These are phyloP conservation scores for Fusarium buxicola DNA, from an alignment of 2,329 filamentous ascomycete genomes.

Conservation along the genomic window DNA sequence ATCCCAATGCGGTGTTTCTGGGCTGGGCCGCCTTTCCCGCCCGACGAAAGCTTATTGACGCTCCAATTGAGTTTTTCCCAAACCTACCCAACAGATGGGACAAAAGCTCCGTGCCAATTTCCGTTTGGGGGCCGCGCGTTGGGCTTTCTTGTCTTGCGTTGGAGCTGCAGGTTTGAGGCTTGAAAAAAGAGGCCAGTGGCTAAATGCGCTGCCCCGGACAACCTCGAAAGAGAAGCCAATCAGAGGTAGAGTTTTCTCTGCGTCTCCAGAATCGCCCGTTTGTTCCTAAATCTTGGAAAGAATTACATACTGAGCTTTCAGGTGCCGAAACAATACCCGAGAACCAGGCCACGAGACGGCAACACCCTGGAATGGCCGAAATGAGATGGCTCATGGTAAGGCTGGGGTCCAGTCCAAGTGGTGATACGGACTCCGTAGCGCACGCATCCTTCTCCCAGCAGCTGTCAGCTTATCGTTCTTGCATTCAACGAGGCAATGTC, in stretches of 20 bases:
- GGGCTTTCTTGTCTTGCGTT: slow-evolving; percentile 20
- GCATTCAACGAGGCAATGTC: background rate
- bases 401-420: background rate
- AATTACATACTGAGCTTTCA: too few species aligned
- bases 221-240: slow-evolving; percentile 6
- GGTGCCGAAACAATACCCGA: background rate
- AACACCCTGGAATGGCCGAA: background rate
- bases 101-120: slow-evolving; percentile 18
- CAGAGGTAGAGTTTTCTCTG: background rate
- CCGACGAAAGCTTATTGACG: background rate
- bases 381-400: slow-evolving; percentile 12
- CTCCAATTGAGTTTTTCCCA: background rate
- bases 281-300: background rate
- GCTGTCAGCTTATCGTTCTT: too few species aligned
- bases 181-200: slow-evolving; percentile 7
- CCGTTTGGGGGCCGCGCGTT: slow-evolving; percentile 22
- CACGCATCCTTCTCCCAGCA: too few species aligned
- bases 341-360: background rate
- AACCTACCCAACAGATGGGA: background rate
- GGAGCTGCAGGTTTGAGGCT: slow-evolving; percentile 18
- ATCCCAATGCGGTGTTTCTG: background rate
- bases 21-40: background rate
- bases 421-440: too few species aligned
- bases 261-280: background rate
- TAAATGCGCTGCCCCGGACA: slow-evolving; percentile 28